Percentiles rank a stretch among this genome's conserved stretches.
Conservation (phyloP, 2,329 filamentous ascomycete species). For the Sporothrix schenckii region DNA sequence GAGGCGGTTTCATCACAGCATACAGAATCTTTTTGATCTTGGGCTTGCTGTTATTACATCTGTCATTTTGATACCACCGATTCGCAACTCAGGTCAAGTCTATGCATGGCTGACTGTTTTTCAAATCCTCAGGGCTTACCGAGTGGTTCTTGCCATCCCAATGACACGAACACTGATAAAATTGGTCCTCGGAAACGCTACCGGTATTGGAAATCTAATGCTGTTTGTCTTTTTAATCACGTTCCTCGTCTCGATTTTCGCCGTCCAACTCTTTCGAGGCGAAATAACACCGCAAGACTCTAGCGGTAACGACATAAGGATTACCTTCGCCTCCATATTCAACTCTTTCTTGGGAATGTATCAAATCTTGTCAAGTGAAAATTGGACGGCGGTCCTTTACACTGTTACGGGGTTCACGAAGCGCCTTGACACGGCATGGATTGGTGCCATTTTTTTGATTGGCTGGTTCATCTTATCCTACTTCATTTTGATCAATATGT, state of each 20-base stretch:
- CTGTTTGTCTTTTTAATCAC: constrained; percentile 96
- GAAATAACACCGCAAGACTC: constrained; percentile 70
- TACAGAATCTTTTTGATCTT: constrained; percentile 79
- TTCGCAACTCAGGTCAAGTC: constrained; percentile 68
- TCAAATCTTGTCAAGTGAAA: constrained; percentile 91
- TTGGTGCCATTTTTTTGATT: constrained; percentile 86
- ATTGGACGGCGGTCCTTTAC: constrained; percentile 91
- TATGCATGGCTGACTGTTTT: constrained; percentile 93
- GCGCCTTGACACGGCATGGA: constrained; percentile 76
- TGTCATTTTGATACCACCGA: constrained; percentile 81
- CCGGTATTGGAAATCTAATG: constrained; percentile 91
- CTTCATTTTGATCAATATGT: constrained; percentile 98
- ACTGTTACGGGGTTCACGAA: constrained; percentile 72
- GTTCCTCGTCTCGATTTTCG: constrained; percentile 90
- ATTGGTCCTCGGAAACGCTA: constrained; percentile 85
- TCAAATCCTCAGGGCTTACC: constrained; percentile 89
- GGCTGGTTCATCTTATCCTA: constrained; percentile 95
- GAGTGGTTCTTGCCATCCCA: constrained; percentile 84
- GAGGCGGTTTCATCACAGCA: constrained; percentile 74
- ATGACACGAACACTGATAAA: constrained; percentile 85
- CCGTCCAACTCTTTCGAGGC: constrained; percentile 87
- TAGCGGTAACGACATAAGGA: constrained; percentile 63
- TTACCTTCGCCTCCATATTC: constrained; percentile 88
- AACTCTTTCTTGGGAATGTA: constrained; percentile 99
- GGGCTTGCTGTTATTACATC: constrained; percentile 77